Conservation (phyloP, 257 asterid genomes). For the Pogostemon cablin region DNA sequence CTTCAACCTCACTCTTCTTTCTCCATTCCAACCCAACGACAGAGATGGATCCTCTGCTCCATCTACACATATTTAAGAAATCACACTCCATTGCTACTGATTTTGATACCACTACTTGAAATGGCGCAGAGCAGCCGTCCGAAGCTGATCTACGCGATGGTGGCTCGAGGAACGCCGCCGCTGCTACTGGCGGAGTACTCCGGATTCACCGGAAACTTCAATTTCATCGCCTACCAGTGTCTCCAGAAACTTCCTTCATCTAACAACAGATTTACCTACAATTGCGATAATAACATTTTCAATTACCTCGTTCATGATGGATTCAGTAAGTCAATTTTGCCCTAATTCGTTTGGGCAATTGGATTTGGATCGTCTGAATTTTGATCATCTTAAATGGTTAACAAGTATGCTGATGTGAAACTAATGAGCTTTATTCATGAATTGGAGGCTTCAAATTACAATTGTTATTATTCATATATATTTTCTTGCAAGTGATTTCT, state of each 20-base stretch:
- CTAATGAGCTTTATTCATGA: too few species aligned
- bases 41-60: too few species aligned
- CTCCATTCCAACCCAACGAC: too few species aligned
- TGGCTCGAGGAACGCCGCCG: slow-evolving; percentile 39
- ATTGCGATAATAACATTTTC: slow-evolving; percentile 31
- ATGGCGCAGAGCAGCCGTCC: slow-evolving; percentile 26
- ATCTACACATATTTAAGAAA: too few species aligned
- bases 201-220: slow-evolving; percentile 35
- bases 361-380: too few species aligned
- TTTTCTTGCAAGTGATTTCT: too few species aligned
- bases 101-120: not conserved
- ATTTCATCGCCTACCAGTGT: slow-evolving; percentile 37
- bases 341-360: not conserved
- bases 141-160: slow-evolving; percentile 35
- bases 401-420: too few species aligned
- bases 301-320: slow-evolving; percentile 37
- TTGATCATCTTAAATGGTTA: too few species aligned
- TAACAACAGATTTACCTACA: slow-evolving; percentile 36
- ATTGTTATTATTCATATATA: too few species aligned
- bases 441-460: too few species aligned
- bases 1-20: too few species aligned
- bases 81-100: not conserved
- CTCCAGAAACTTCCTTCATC: slow-evolving; percentile 44
- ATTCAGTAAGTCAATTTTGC: slow-evolving; percentile 24
- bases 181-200: slow-evolving; percentile 34